A percentile compares a stretch with the other conserved stretches of the same genome.
Evolutionary conservation across 768 basidiomycete species (phyloP).

Genomic region (Asterophora lycoperdoides): DNA sequence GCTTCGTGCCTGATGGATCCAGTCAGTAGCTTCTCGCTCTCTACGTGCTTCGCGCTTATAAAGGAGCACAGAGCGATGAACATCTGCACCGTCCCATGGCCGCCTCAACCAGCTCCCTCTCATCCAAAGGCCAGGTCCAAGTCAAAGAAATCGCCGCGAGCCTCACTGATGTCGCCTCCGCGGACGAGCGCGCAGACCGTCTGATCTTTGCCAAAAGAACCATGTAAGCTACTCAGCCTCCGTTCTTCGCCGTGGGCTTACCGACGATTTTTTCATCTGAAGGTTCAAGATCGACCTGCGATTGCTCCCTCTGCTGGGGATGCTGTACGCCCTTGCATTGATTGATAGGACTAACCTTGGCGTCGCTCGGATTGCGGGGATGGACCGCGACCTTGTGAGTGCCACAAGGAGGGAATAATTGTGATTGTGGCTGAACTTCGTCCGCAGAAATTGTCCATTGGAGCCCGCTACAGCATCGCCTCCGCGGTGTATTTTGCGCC

Average conservation of each 20-base stretch:
- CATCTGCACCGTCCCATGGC: slow-evolving; percentile 7
- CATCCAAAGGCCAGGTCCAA: background rate
- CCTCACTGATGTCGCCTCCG: background rate
- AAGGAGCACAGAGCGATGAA: background rate
- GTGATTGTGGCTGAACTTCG: background rate
- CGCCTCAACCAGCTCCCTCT: slow-evolving; percentile 4
- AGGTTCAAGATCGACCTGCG: slow-evolving; percentile 32
- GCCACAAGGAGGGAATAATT: background rate
- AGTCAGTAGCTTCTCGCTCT: slow-evolving; percentile 5
- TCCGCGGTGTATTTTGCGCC: slow-evolving; percentile 44
- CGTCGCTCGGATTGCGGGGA: slow-evolving; percentile 32
- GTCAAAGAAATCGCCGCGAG: background rate
- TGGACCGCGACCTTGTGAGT: slow-evolving; percentile 31
- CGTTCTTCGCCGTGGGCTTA: slow-evolving; percentile 4
- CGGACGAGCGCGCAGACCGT: slow-evolving; percentile 1
- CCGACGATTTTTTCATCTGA: background rate
- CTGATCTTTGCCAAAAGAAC: slow-evolving; percentile 15
- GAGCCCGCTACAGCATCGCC: slow-evolving; percentile 42
- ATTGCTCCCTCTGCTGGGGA: slow-evolving; percentile 32
- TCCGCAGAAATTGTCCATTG: slow-evolving; percentile 31
- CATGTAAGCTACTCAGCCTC: slow-evolving; percentile 10
- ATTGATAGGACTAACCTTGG: slow-evolving; percentile 34
- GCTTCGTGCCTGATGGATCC: slow-evolving; percentile 3
- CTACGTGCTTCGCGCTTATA: slow-evolving; percentile 5
- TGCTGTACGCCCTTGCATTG: slow-evolving; percentile 31